Conservation (phyloP, 2,329 filamentous ascomycete genomes). For the Neonectria neomacrospora region DNA sequence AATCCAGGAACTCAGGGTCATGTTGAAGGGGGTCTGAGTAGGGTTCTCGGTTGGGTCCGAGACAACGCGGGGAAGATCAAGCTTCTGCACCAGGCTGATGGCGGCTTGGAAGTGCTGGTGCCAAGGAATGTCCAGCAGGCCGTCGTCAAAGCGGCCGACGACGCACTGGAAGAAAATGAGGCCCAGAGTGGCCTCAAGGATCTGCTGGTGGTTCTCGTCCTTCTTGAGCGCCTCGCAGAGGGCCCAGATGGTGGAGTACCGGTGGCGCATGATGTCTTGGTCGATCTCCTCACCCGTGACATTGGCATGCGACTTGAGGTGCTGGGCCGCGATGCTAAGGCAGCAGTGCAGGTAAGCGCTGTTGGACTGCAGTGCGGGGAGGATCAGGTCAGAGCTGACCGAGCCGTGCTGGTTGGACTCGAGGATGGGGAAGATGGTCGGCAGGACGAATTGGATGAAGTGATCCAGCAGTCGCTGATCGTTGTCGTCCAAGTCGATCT, state of each 20-base stretch:
- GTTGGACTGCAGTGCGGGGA: conserved; percentile 90
- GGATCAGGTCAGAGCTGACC: conserved; percentile 81
- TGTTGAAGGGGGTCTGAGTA: conserved; percentile 84
- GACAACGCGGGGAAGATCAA: conserved; percentile 79
- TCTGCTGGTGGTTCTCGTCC: conserved; percentile 86
- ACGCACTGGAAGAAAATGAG: conserved; percentile 98
- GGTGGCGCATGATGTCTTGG: conserved; percentile 90
- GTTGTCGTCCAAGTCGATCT: conserved; percentile 85
- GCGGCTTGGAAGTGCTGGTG: conserved; percentile 96
- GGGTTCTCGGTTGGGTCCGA: conserved; percentile 64
- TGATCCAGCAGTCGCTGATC: conserved; percentile 90
- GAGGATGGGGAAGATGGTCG: conserved; percentile 90
- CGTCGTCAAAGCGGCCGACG: conserved; percentile 86
- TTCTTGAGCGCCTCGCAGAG: conserved; percentile 83
- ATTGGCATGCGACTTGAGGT: conserved; percentile 79
- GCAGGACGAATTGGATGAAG: conserved; percentile 88
- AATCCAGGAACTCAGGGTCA: conserved; percentile 94
- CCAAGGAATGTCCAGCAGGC: conserved; percentile 92
- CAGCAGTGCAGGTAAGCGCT: conserved; percentile 96
- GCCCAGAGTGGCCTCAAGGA: conserved; percentile 89
- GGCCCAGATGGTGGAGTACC: conserved; percentile 86
- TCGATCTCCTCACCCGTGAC: conserved; percentile 80
- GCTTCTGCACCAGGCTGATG: conserved; percentile 83
- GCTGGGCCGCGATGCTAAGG: conserved; percentile 90
- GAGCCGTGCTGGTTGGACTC: conserved; percentile 90